Conservation (phyloP, 768 basidiomycete genomes). For the Infundibulicybe gibba region DNA sequence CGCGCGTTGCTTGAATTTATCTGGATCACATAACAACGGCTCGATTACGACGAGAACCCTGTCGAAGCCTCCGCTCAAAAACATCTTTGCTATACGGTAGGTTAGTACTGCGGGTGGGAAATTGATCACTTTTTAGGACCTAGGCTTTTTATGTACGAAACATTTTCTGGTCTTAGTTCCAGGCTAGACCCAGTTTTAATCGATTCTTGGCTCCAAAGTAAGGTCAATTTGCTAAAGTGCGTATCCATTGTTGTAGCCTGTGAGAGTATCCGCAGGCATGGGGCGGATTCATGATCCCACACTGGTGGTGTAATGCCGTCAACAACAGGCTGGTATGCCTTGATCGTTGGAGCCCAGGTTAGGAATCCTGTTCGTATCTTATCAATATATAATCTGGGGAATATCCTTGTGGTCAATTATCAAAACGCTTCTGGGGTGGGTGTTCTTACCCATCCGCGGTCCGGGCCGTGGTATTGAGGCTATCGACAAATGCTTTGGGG, state of each 20-base stretch:
- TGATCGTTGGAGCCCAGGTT: conserved; percentile 62
- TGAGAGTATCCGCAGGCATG: conserved; percentile 49
- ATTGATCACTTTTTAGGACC: conserved; percentile 17
- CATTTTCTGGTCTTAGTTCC: conserved; percentile 54
- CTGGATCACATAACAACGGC: conserved; percentile 54
- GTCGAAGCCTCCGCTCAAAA: conserved; percentile 49
- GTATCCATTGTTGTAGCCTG: conserved; percentile 39
- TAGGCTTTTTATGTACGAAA: conserved; percentile 35
- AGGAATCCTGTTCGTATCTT: conserved; percentile 78
- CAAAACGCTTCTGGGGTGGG: conserved; percentile 50
- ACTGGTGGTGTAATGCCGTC: conserved; percentile 31
- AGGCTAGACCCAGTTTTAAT: conserved; percentile 45
- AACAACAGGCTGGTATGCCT: conserved; percentile 47
- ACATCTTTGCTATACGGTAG: conserved; percentile 56
- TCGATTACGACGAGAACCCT: conserved; percentile 55
- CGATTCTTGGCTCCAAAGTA: conserved; percentile 82
- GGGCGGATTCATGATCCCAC: conserved; percentile 55
- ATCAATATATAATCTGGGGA: conserved; percentile 55
- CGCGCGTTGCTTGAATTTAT: conserved; percentile 86
- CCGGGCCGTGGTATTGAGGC: conserved; percentile 36
- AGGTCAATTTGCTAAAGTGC: conserved; percentile 59
- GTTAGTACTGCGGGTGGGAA: conserved; percentile 2
- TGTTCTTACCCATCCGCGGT: background rate
- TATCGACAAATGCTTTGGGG: conserved; percentile 44
- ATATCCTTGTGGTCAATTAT: conserved; percentile 69